Evolutionary conservation across 192 early-diverging fungal species (phyloP), one percentile per base, ranked within the genome.

Genomic region (Entomortierella parvispora): DNA sequence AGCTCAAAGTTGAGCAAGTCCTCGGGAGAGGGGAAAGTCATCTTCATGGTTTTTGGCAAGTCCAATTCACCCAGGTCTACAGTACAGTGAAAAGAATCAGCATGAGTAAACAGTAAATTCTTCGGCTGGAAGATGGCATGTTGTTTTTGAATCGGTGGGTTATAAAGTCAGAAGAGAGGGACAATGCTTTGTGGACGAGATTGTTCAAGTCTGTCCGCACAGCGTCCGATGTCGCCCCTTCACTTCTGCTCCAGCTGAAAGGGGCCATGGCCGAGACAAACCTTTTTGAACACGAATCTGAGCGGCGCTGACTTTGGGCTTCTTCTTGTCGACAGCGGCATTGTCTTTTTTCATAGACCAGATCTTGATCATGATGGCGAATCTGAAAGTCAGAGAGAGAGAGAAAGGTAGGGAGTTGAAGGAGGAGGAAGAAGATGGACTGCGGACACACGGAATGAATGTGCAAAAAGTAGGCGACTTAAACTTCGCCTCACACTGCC

Each of bases 261-360:
- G 25, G 45, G 48, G 53, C 18, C 51, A 7, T n/a, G 20, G 25
- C 14, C 14, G 42, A 43, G 15, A 57, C 54, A 11, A 71, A 93
- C 93, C 94, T 90, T 99, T 99, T 81, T 99, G 97, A 29, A 97
- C 82, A 55, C 96, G 90, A 63, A 97, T 92, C 69, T 93, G 92
- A 6, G 92, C 93, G 1, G 96, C 94, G 31, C 93, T 89, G 5
- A 89, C 89, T 77, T 93, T 94, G 2, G 92, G 86, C 75, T 93
- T 93, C 67, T 82, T 88, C 69, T 88, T 88, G 68, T 92, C 90
- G 26, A 85, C 93, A 34, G 81, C 82, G 26, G 85, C 92, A 65
- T 89, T 87, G 20, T 90, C 86, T 74, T 93, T 92, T 79, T 95
- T 96, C 79, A 95, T 83, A 25, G 86, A 84, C 94, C 95, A 96